Conservation (phyloP, 345 rosid species). For the Gossypium anomalum region DNA sequence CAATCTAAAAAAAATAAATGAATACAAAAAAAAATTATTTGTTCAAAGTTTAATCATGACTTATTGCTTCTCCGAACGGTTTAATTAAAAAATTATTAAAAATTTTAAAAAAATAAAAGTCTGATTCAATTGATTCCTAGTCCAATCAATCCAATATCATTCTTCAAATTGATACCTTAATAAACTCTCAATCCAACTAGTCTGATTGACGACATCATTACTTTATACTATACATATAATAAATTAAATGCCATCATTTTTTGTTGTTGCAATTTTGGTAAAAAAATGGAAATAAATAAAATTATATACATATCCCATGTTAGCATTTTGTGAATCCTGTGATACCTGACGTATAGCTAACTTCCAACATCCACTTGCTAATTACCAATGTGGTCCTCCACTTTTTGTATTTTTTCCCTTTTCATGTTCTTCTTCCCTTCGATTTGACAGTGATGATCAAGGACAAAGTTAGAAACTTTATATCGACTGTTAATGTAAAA, state of each 20-base stretch:
- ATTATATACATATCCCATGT: neutral
- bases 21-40: too few species aligned
- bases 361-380: neutral
- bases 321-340: neutral
- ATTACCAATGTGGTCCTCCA: neutral
- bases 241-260: neutral
- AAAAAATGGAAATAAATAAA: neutral
- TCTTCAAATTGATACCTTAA: too few species aligned
- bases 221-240: too few species aligned
- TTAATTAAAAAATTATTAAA: too few species aligned
- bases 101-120: too few species aligned
- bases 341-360: conserved; percentile 4
- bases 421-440: neutral
- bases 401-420: neutral
- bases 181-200: too few species aligned
- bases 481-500: too few species aligned
- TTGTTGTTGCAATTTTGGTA: neutral
- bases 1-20: too few species aligned
- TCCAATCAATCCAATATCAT: fast-evolving
- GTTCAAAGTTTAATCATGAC: too few species aligned
- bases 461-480: too few species aligned
- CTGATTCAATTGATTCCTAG: fast-evolving
- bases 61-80: fast-evolving
- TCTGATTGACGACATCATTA: too few species aligned
- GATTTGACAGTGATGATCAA: too few species aligned